These are phyloP conservation scores for Verticillium alfalfae DNA, from an alignment of 2,329 filamentous ascomycete genomes.

Conservation along the genomic window DNA sequence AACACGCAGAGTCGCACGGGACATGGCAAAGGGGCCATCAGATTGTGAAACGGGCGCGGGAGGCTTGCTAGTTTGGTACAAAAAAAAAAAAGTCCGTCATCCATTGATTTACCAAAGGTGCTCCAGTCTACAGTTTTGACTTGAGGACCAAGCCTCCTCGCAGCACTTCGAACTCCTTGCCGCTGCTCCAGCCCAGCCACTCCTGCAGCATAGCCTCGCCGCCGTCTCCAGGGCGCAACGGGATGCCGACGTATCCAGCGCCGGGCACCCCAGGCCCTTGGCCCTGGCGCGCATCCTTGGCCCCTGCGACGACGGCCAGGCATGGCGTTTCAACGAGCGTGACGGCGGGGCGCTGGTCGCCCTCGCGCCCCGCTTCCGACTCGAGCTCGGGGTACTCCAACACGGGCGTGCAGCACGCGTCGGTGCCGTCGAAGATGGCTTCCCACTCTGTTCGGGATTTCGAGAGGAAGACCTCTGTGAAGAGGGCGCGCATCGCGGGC, in stretches of 20 bases:
- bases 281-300: slow-evolving; percentile 39
- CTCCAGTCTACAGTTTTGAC: slow-evolving; percentile 22
- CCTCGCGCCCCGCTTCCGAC: slow-evolving; percentile 38
- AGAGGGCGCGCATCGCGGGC: slow-evolving; percentile 57
- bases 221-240: slow-evolving; percentile 62
- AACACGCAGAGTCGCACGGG: neutral
- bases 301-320: slow-evolving; percentile 50
- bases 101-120: neutral
- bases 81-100: neutral
- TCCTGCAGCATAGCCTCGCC: slow-evolving; percentile 62
- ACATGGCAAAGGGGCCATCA: neutral
- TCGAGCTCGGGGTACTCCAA: slow-evolving; percentile 70
- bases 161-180: slow-evolving; percentile 62
- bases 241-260: slow-evolving; percentile 57
- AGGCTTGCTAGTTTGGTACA: neutral
- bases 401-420: slow-evolving; percentile 90
- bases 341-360: slow-evolving; percentile 67
- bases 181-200: slow-evolving; percentile 76
- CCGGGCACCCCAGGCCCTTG: slow-evolving; percentile 63
- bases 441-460: slow-evolving; percentile 81
- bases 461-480: slow-evolving; percentile 59
- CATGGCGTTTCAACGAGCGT: slow-evolving; percentile 66
- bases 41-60: too few species aligned
- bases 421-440: slow-evolving; percentile 76
- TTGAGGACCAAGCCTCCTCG: slow-evolving; percentile 55